A percentile compares a stretch with the other conserved stretches of the same genome.
These are phyloP conservation scores for Mitragyna speciosa DNA, from an alignment of 257 asterid genomes.

Conservation along the genomic window DNA sequence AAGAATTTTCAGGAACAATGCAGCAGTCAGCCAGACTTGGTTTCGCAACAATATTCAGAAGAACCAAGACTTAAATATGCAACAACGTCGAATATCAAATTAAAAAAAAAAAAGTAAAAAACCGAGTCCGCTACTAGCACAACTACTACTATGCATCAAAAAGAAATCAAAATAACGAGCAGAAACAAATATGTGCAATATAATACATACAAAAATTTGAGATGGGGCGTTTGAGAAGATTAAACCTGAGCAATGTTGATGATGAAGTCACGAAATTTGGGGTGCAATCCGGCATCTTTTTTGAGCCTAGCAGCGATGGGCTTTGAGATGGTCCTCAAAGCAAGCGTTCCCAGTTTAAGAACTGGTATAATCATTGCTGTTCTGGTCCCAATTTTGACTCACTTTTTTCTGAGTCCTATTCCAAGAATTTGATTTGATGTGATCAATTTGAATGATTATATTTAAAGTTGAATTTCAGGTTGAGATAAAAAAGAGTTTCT, in stretches of 20 bases:
- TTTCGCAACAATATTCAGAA: neutral
- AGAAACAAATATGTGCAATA: neutral
- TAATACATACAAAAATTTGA: too few species aligned
- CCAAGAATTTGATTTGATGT: neutral
- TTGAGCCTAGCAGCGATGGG: constrained; percentile 74
- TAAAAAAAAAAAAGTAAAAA: too few species aligned
- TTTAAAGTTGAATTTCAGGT: neutral
- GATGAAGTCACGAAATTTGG: constrained; percentile 63
- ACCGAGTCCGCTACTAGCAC: too few species aligned
- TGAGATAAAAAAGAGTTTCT: neutral
- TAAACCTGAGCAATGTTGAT: constrained; percentile 73
- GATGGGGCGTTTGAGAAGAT: neutral
- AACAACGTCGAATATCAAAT: too few species aligned
- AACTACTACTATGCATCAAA: neutral
- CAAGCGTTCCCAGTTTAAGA: constrained; percentile 71
- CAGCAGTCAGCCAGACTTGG: neutral
- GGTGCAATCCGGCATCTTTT: constrained; percentile 64
- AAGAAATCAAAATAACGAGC: neutral
- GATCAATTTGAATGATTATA: neutral
- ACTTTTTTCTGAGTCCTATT: neutral
- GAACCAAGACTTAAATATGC: neutral
- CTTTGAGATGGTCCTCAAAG: constrained; percentile 65
- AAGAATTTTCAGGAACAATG: too few species aligned
- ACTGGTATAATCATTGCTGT: constrained; percentile 55
- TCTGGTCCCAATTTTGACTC: neutral